These are phyloP conservation scores for Allium fistulosum DNA, from an alignment of 106 monocot species.

Conservation along the genomic window DNA sequence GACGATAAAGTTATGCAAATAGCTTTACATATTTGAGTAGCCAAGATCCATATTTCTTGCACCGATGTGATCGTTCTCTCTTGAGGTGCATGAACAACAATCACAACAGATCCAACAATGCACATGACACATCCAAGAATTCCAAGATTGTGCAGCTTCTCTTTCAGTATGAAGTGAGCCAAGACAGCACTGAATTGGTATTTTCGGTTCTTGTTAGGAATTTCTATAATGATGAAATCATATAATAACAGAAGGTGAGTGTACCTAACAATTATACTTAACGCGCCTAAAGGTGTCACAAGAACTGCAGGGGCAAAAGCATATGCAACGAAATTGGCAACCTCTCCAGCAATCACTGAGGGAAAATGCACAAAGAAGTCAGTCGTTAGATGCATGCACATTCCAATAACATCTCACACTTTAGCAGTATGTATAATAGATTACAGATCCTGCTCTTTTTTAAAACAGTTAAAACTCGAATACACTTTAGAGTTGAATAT, in stretches of 20 bases:
- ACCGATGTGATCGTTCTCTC: constrained; percentile 74
- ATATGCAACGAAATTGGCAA: constrained; percentile 91
- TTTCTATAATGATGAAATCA: no score
- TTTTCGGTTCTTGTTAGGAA: no score
- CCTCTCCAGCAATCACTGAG: constrained; percentile 90
- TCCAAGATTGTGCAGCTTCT: constrained; percentile 76
- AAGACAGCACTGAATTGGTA: constrained; percentile 38
- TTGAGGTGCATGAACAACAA: constrained; percentile 82
- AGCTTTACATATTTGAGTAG: constrained; percentile 37
- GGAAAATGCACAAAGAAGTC: neutral
- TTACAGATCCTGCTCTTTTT: no score
- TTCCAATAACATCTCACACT: neutral
- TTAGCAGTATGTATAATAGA: no score
- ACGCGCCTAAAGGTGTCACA: constrained; percentile 90
- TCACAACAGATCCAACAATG: constrained; percentile 78
- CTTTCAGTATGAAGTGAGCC: constrained; percentile 62
- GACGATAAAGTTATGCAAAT: neutral
- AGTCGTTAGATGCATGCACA: neutral
- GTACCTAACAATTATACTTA: constrained; percentile 96
- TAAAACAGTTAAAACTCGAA: no score
- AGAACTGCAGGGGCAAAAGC: constrained; percentile 89
- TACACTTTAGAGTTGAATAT: no score
- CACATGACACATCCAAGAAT: constrained; percentile 81
- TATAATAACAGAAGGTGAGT: constrained; percentile 2
- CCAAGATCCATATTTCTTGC: constrained; percentile 78